Base-by-base conservation (phyloP, 2,329 filamentous ascomycete species). In the Dothideomycetes sp. region DNA sequence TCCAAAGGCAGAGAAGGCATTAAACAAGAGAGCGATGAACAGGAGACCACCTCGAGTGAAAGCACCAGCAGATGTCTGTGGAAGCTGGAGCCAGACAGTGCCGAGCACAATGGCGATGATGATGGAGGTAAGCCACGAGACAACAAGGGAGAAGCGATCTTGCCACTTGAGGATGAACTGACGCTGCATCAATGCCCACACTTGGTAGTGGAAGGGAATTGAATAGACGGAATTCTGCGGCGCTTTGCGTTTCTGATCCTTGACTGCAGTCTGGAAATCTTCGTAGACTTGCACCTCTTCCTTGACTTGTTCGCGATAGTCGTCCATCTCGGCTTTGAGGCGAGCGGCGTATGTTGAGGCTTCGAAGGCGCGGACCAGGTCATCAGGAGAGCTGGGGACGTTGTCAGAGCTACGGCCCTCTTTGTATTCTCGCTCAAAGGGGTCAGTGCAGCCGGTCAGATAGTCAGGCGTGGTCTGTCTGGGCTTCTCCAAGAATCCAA, bases 101-200 rank as follows among this genome's bases (percentile, higher is more conserved):
- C 85, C 86, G 34, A 85, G 68, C 17, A 93, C 75, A 43, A 93
- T 79, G 11, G 81, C 84, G 48, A 89, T 79, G 49, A 84, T 65
- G 49, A 88, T 78, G 5, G 71, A 73, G 0, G 75, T 79, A 31
- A 72, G 59, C 83, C 83, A 91, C 2, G 79, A 79, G 19, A 91
- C 75, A 11, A 69, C 64, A 4, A 93, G 68, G n/a, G 79, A 77
- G 53, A 88, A 81, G 42, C 80, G 81, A 57, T 94, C 85, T 58
- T 93, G 84, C 66, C 85, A 80, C 64, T 91, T 91, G 51, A 93
- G 78, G 37, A 81, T 68, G 57, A 87, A 91, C 57, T 93, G 85
- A 4, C 86, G 77, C 58, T 85, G 81, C 72, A 88, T 83, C 45
- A 91, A 62, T 1, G 83, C 82, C 80, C 80, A 88, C 16, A 91